These are phyloP conservation scores for Phaeosphaeria sp. DNA, from an alignment of 2,329 filamentous ascomycete species.

Conservation along the genomic window DNA sequence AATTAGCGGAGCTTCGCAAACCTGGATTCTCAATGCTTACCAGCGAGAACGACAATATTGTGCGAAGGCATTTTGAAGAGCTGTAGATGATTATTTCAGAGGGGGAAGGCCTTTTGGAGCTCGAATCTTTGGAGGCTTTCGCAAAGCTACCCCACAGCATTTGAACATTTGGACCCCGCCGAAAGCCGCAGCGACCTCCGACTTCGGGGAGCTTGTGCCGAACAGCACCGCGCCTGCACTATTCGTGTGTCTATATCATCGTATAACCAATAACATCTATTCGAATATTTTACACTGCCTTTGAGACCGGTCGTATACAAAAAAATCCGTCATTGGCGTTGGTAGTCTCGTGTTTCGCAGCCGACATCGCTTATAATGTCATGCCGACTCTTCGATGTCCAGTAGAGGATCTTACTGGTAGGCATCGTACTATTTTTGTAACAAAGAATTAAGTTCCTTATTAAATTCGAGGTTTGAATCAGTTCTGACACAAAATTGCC, in stretches of 20 bases:
- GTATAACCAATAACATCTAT: neutral
- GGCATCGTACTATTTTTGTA: neutral
- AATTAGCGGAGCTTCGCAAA: constrained; percentile 19
- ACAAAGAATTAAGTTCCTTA: too few relatives aligned
- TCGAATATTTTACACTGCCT: neutral
- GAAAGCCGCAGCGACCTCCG: constrained; percentile 5
- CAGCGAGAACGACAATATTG: constrained; percentile 52
- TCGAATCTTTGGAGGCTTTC: neutral
- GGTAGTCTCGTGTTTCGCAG: neutral
- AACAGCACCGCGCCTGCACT: neutral
- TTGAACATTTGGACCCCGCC: constrained; percentile 6
- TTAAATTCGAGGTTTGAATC: too few relatives aligned
- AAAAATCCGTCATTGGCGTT: neutral
- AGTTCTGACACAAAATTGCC: too few relatives aligned
- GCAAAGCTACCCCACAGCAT: constrained; percentile 6
- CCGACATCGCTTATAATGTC: neutral
- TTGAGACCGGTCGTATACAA: neutral
- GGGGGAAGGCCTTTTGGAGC: neutral
- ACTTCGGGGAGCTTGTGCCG: constrained; percentile 6
- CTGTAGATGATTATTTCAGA: constrained; percentile 1
- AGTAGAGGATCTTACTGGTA: neutral
- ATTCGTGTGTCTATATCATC: neutral
- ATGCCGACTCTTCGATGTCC: neutral
- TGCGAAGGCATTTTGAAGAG: constrained; percentile 45
- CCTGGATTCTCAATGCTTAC: constrained; percentile 28